Percentiles rank a stretch among this genome's conserved stretches.
Conservation (phyloP, 2,329 filamentous ascomycete species). For the Aspergillus piperis region DNA sequence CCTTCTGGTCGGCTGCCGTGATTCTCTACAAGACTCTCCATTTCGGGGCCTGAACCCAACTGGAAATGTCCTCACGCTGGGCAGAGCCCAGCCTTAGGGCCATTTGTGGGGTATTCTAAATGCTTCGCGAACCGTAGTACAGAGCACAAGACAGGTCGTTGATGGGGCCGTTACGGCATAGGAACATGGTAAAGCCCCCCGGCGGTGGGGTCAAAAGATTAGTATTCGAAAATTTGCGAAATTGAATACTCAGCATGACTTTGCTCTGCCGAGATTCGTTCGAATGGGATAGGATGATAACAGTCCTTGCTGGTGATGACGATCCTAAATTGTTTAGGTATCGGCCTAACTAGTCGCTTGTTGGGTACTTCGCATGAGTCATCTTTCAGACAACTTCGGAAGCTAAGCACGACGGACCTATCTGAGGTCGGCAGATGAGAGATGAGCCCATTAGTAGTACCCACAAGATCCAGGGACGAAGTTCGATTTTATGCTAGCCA, state of each 20-base stretch:
- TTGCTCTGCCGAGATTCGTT: not conserved
- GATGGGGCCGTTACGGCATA: not conserved
- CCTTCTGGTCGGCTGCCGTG: not conserved
- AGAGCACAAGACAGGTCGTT: not conserved
- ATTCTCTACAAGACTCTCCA: not conserved
- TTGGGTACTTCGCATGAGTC: slow-evolving; percentile 9
- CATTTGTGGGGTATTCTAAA: slow-evolving; percentile 2
- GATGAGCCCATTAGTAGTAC: not conserved
- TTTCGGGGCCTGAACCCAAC: not conserved
- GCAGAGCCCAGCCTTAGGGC: not conserved
- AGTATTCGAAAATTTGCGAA: not conserved
- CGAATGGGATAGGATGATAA: not conserved
- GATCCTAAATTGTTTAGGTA: not conserved
- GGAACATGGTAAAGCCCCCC: not conserved
- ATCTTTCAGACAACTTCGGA: not conserved
- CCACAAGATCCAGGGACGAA: not conserved
- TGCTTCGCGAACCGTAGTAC: not conserved
- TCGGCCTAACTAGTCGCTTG: slow-evolving; percentile 1
- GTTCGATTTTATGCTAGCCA: too few species aligned
- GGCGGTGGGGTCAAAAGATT: not conserved
- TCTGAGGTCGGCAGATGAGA: not conserved
- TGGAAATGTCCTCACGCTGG: not conserved
- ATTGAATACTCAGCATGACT: not conserved
- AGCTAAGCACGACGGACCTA: not conserved
- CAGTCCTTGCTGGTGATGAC: not conserved